phyloP scores from a whole-genome alignment of 2,329 filamentous ascomycete species.

The Colletotrichum noveboracense region DNA sequence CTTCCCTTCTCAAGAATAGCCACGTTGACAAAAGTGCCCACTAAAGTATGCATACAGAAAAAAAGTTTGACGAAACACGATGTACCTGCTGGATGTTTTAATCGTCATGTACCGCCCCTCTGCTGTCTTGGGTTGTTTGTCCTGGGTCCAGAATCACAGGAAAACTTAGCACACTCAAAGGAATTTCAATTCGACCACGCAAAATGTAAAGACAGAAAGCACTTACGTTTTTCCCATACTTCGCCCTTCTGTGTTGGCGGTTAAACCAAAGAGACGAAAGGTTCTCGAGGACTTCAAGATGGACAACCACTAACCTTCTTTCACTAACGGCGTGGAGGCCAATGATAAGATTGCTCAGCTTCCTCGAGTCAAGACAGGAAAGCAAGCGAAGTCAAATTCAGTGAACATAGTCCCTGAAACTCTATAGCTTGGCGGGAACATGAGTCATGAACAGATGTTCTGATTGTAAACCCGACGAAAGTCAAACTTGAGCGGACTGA shows the following conservation, averaged over 20 bases:
- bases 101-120: not conserved
- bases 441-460: not conserved
- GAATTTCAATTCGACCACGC: not conserved
- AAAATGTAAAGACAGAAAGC: not conserved
- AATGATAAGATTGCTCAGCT: not conserved
- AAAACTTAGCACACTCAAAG: not conserved
- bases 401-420: not conserved
- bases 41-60: not conserved
- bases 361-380: not conserved
- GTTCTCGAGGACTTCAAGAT: not conserved
- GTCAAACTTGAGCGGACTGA: not conserved
- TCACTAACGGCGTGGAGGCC: not conserved
- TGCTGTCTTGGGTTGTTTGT: not conserved
- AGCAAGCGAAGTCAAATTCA: not conserved
- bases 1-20: not conserved
- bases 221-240: not conserved
- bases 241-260: not conserved
- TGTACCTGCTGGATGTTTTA: not conserved
- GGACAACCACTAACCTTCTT: not conserved
- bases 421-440: not conserved
- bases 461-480: not conserved
- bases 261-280: not conserved
- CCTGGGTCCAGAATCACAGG: accelerated
- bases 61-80: not conserved
- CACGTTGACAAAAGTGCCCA: not conserved